These are phyloP conservation scores for Leccinum solheimii DNA, from an alignment of 1,284 basidiomycete species.

Conservation along the genomic window DNA sequence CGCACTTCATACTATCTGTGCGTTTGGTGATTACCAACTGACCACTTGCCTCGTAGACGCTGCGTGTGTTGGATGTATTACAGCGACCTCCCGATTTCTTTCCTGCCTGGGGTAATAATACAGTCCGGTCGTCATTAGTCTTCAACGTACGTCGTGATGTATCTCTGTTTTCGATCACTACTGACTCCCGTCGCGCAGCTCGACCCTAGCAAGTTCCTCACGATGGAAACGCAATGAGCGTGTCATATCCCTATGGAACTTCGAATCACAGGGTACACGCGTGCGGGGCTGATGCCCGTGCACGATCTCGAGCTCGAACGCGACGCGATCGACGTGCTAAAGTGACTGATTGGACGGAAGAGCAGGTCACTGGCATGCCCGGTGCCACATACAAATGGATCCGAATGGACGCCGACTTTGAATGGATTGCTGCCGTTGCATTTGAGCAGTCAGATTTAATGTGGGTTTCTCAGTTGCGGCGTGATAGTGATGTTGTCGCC, in stretches of 20 bases:
- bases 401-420: too few species aligned
- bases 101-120: neutral
- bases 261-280: slow-evolving; percentile 45
- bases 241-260: slow-evolving; percentile 54
- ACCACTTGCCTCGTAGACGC: slow-evolving; percentile 38
- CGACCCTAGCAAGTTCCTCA: slow-evolving; percentile 30
- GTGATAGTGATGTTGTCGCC: too few species aligned
- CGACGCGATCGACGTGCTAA: neutral
- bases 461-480: too few species aligned
- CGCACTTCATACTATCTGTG: neutral
- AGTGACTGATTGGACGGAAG: too few species aligned
- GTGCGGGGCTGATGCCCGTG: slow-evolving; percentile 37
- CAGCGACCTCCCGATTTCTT: slow-evolving; percentile 6
- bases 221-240: slow-evolving; percentile 43
- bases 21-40: slow-evolving; percentile 1
- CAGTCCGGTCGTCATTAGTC: slow-evolving; percentile 6
- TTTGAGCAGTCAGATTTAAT: too few species aligned
- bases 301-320: slow-evolving; percentile 15
- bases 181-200: slow-evolving; percentile 18
- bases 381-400: too few species aligned
- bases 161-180: neutral
- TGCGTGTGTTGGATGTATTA: slow-evolving; percentile 62
- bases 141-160: slow-evolving; percentile 21
- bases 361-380: too few species aligned
- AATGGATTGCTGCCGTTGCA: too few species aligned